These are phyloP conservation scores for Pseudogymnoascus sp. DNA, from an alignment of 2,329 filamentous ascomycete genomes.

Conservation along the genomic window DNA sequence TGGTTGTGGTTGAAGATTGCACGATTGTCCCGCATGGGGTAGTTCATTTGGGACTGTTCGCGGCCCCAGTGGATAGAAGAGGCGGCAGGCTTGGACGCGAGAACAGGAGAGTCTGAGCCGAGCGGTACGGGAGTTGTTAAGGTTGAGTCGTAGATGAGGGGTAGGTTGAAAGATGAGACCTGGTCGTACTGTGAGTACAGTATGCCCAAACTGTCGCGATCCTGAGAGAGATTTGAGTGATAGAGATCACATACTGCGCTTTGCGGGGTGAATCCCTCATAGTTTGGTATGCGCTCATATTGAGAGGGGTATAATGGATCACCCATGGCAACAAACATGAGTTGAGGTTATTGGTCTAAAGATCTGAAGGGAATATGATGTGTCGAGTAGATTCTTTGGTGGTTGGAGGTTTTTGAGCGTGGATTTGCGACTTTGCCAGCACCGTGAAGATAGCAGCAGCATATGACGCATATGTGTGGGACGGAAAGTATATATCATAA, in stretches of 20 bases:
- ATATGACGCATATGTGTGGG: background rate
- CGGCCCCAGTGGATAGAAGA: background rate
- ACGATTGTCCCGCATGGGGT: background rate
- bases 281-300: background rate
- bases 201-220: background rate
- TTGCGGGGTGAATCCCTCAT: background rate
- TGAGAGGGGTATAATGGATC: background rate
- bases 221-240: background rate
- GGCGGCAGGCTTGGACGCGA: background rate
- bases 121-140: slow-evolving; percentile 23
- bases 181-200: background rate
- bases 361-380: background rate
- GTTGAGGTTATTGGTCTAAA: background rate
- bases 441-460: background rate
- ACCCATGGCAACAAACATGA: background rate
- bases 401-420: background rate
- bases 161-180: slow-evolving; percentile 15
- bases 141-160: slow-evolving; percentile 20
- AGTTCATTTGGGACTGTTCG: background rate
- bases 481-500: background rate
- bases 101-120: slow-evolving; percentile 17
- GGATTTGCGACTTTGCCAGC: background rate
- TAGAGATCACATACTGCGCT: slow-evolving; percentile 1
- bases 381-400: background rate
- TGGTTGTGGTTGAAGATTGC: background rate